phyloP scores from a whole-genome alignment of 176 grass and related monocot genomes.

The Melocanna baccifera region DNA sequence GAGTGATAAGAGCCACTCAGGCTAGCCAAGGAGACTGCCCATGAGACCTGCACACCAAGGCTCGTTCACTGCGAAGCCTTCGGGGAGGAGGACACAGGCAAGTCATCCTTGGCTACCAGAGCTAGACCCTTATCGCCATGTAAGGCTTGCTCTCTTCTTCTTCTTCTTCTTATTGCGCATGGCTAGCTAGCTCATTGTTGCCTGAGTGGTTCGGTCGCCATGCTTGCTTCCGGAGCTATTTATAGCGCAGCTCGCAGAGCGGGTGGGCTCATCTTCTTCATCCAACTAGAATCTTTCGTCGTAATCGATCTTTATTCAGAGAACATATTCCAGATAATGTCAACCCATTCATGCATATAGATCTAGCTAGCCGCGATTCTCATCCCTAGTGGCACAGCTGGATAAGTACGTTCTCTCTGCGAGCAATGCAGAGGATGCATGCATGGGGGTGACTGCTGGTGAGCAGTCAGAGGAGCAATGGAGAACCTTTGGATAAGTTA shows the following conservation, averaged over 20 bases:
- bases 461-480: too few relatives aligned
- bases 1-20: slow-evolving; percentile 28
- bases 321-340: slow-evolving; percentile 45
- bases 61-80: neutral
- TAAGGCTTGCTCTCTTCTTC: slow-evolving; percentile 38
- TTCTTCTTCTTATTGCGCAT: neutral
- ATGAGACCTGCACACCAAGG: slow-evolving; percentile 6
- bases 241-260: neutral
- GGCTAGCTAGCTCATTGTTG: neutral
- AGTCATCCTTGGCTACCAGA: slow-evolving; percentile 55
- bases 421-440: neutral
- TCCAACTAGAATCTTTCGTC: slow-evolving; percentile 20
- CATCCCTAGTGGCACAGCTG: neutral
- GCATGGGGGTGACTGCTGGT: too few relatives aligned
- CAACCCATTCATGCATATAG: neutral
- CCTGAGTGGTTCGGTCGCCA: neutral
- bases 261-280: neutral
- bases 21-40: slow-evolving; percentile 52
- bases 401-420: too few relatives aligned
- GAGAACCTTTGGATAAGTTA: too few relatives aligned
- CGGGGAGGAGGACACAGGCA: slow-evolving; percentile 23
- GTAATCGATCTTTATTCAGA: neutral
- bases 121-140: slow-evolving; percentile 28
- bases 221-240: neutral
- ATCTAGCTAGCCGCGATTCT: neutral